Base-by-base conservation (phyloP, 805 yeast genomes). In the Candida awuae region DNA sequence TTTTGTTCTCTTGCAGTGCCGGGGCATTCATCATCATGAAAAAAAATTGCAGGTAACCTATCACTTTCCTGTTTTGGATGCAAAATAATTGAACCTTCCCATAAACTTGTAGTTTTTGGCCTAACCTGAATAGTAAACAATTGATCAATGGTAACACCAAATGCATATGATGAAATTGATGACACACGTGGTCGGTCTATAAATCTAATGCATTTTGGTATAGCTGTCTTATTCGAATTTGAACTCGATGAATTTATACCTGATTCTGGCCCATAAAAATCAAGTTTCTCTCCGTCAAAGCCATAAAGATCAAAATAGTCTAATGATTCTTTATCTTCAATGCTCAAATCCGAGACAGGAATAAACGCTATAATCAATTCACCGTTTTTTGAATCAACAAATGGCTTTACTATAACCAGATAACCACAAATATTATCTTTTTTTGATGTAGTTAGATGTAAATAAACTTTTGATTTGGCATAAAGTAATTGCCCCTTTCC, bases 1-100 rank as follows among this genome's bases (percentile, higher is more conserved):
- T 73, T 70, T 46, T 77, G 81, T 46, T 74, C 80, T 44, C 70
- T 61, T 35, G 71, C 63, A 0, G 95, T 85, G 29, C 90, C 81
- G 6, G 84, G 80, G 25, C 81, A 75, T 50, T 84, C 88, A 39
- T 84, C 82, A 54, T 92, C 98, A 59, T 92, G 98, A 65, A 92
- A 88, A 58, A 88, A 92, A 29, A 92, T 53, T 4, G 87, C 80
- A 0, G 97, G 97, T 14, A 86, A 61, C 32, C 77, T 75, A 39
- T 75, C 81, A 28, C 51, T 27, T 8, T 75, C 75, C 30, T 63
- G 75, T 47, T 73, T 73, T 2, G 90, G 74, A 58, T 85, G 80
- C 21, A 92, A 59, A 2, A 86, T 65, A 13, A 90, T 63, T 0
- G 95, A 84, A 0, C 99, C 99, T 61, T 73, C 76, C 96, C 97